A percentile compares a stretch with the other conserved stretches of the same genome.
Evolutionary conservation across 768 basidiomycete genomes (phyloP).

Genomic region (Boletus huronensis): DNA sequence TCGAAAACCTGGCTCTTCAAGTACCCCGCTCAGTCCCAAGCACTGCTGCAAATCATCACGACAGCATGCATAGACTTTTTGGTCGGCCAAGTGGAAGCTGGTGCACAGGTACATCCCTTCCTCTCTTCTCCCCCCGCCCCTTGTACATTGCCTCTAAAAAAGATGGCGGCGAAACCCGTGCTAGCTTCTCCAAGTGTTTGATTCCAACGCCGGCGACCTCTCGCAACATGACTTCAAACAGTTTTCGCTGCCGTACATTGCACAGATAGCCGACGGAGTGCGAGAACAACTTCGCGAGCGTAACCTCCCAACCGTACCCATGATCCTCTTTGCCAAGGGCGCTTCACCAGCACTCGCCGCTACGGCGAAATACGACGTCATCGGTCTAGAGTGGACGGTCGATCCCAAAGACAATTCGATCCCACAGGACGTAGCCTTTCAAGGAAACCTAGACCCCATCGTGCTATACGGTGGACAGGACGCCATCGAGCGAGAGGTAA

Average conservation of each 20-base stretch:
- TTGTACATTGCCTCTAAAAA: neutral
- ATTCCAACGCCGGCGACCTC: conserved; percentile 93
- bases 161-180: neutral
- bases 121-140: no score
- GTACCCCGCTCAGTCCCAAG: conserved; percentile 79
- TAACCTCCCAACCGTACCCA: conserved; percentile 58
- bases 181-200: conserved; percentile 84
- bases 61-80: conserved; percentile 86
- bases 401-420: conserved; percentile 65
- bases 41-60: conserved; percentile 75
- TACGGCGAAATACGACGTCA: conserved; percentile 74
- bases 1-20: conserved; percentile 94
- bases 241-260: conserved; percentile 81
- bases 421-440: conserved; percentile 63
- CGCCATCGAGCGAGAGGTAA: conserved; percentile 83
- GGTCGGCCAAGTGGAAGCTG: conserved; percentile 90
- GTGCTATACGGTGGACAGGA: conserved; percentile 81
- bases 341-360: conserved; percentile 74
- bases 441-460: conserved; percentile 92
- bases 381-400: conserved; percentile 91
- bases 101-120: conserved; percentile 77
- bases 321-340: conserved; percentile 95
- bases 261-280: conserved; percentile 69
- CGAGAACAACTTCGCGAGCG: conserved; percentile 52
- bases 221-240: conserved; percentile 80